Conservation (phyloP, 768 basidiomycete genomes). For the Tylopilus rubrobrunneus region DNA sequence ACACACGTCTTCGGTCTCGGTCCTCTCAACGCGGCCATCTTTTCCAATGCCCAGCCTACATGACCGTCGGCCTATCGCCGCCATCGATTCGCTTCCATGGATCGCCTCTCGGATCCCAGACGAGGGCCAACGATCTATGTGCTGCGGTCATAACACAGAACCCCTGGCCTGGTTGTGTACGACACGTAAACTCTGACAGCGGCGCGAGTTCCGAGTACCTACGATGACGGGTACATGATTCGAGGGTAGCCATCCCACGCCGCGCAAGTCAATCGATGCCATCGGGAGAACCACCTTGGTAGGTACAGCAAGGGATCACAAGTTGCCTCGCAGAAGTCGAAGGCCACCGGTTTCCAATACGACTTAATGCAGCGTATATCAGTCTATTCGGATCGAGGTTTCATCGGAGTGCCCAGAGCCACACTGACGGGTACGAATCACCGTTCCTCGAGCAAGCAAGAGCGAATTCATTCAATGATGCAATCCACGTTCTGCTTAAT, state of each 20-base stretch:
- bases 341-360: conserved; percentile 14
- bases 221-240: conserved; percentile 21
- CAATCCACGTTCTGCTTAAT: conserved; percentile 1
- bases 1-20: conserved; percentile 8
- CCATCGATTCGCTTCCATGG: conserved; percentile 17
- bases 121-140: conserved; percentile 6
- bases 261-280: conserved; percentile 28
- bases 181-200: conserved; percentile 32
- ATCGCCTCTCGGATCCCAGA: conserved; percentile 16
- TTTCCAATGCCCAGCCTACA: conserved; percentile 13
- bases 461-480: conserved; percentile 16
- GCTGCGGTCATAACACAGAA: conserved; percentile 9
- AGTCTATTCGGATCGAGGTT: conserved; percentile 20
- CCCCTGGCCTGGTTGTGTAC: conserved; percentile 1
- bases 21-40: conserved; percentile 19
- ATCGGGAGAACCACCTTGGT: conserved; percentile 23
- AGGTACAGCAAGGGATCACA: conserved; percentile 13
- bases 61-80: conserved; percentile 24
- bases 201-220: conserved; percentile 15
- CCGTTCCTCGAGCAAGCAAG: conserved; percentile 25
- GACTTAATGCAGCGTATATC: conserved; percentile 11
- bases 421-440: conserved; percentile 23
- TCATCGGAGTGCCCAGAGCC: conserved; percentile 8
- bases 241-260: conserved; percentile 24
- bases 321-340: conserved; percentile 15